Evolutionary conservation across 371 early-diverging fungal genomes (phyloP), one percentile per base, ranked within the genome.

Genomic region (Smittium culicis): DNA sequence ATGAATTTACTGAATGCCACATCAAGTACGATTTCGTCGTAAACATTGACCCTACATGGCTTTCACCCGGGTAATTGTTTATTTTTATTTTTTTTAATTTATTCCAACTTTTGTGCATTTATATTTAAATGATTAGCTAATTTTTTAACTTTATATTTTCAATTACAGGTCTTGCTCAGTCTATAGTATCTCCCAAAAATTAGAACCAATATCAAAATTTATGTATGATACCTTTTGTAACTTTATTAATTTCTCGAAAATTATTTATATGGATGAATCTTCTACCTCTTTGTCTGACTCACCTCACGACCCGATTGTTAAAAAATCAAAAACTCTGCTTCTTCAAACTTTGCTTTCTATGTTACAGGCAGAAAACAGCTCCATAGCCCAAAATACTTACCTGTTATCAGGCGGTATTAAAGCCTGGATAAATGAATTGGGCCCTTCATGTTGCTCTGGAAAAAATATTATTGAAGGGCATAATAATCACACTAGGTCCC

Each of bases 1-100:
- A 83, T 8, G 81, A 86, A 66, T 92, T 80, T 75, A 73, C 77
- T 1, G 71, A 77, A 67, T 91, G 89, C 1, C 89, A 84, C 35
- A 85, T 95, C 34, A 83, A 83, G 60, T 84, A 88, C 72, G 74
- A 69, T 54, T 78, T 81, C 73, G 73, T 87, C 24, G 86, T 91
- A 2, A 87, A 91, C 63, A 77, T 96, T 16, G 92, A 94, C 56
- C 94, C 94, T 0, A 60, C 81, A n/a, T 79, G 83, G 17, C 69
- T 89, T 11, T 72, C 77, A 31, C 76, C 80, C 61, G 80, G 77
- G 82, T 86, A 81, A 54, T n/a, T n/a, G n/a, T n/a, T n/a, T n/a
- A n/a, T n/a, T n/a, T n/a, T 45, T 45, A 11, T 59, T 59, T 59
- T 59, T 11, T 11, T 29, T 11, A 59, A 5, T 27, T 59, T 27